phyloP scores from a whole-genome alignment of 2,329 filamentous ascomycete genomes.

The Stromatinia cepivora region DNA sequence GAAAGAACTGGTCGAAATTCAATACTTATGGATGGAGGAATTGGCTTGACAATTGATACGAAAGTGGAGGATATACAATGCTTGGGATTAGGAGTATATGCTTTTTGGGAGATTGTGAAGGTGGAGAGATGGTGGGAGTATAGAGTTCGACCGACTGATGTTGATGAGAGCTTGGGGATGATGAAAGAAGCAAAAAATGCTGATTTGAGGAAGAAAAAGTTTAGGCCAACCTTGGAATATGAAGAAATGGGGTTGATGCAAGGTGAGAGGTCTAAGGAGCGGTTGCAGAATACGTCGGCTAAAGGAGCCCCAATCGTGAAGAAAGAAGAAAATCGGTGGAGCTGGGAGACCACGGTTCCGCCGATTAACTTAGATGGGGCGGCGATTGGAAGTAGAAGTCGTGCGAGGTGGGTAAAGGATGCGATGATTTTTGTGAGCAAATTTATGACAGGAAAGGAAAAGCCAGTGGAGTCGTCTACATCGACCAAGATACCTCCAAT shows the following conservation, averaged over 20 bases:
- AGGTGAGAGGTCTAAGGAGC: neutral
- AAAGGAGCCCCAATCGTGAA: neutral
- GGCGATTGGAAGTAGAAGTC: too few relatives aligned
- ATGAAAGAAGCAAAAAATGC: too few relatives aligned
- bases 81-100: neutral
- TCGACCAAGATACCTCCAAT: neutral
- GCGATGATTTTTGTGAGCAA: too few relatives aligned
- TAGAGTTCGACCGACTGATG: neutral
- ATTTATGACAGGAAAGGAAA: too few relatives aligned
- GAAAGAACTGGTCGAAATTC: conserved; percentile 6
- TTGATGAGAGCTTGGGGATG: too few relatives aligned
- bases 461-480: too few relatives aligned
- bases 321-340: neutral
- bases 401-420: too few relatives aligned
- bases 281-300: neutral
- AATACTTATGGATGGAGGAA: neutral
- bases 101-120: conserved; percentile 9
- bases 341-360: neutral
- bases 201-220: accelerated
- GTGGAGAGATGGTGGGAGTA: conserved; percentile 17
- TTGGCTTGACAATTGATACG: neutral
- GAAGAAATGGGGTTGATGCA: neutral
- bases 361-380: neutral
- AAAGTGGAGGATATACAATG: neutral
- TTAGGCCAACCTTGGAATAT: neutral